A percentile compares a stretch with the other conserved stretches of the same genome.
Evolutionary conservation across 306 rosid genomes (phyloP).

Genomic region (Cicer yamashitae): DNA sequence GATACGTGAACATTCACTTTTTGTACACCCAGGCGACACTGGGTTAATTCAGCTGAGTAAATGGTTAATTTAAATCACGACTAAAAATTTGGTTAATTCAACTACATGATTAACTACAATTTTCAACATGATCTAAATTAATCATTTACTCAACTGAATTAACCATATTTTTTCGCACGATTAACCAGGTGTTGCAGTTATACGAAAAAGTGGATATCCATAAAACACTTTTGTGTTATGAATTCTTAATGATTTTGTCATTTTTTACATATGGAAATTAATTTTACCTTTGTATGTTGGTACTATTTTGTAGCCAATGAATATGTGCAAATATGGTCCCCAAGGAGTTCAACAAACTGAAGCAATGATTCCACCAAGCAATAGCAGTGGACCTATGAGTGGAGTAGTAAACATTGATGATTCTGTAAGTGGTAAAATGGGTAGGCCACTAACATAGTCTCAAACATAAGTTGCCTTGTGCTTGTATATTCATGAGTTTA

Average conservation of each 20-base stretch:
- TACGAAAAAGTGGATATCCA: no score
- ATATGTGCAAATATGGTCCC: constrained; percentile 66
- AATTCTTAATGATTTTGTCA: not conserved
- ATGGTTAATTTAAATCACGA: no score
- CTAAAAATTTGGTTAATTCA: no score
- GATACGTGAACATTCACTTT: no score
- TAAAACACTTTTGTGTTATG: not conserved
- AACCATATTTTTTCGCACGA: no score
- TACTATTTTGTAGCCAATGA: constrained; percentile 64
- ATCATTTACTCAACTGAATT: no score
- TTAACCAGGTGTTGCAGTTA: no score
- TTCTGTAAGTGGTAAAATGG: constrained; percentile 54
- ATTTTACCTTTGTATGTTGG: constrained; percentile 28
- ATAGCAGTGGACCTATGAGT: constrained; percentile 52
- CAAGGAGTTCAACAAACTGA: constrained; percentile 63
- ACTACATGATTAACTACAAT: no score
- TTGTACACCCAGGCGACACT: no score
- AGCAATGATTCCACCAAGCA: constrained; percentile 57
- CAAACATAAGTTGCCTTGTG: constrained; percentile 4
- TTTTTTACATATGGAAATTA: constrained; percentile 6
- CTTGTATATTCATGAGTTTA: not conserved
- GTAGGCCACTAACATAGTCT: constrained; percentile 45
- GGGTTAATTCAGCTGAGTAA: no score
- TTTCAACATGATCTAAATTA: no score
- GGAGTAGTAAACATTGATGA: constrained; percentile 58